phyloP scores from a whole-genome alignment of 768 basidiomycete genomes.

The Leccinum longicurvipes region DNA sequence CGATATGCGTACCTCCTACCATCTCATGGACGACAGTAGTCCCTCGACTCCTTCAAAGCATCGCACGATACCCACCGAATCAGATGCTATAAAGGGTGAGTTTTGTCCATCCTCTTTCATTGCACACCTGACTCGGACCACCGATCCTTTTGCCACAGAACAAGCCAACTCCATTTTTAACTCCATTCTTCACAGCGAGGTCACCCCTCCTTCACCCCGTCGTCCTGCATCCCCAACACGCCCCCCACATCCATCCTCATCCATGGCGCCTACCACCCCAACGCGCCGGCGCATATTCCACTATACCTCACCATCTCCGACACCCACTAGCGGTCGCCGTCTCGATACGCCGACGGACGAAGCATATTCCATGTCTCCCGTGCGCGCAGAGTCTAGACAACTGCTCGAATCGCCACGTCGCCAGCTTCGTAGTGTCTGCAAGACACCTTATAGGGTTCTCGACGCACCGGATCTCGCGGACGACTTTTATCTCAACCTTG shows the following conservation, averaged over 20 bases:
- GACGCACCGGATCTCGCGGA: conserved; percentile 97
- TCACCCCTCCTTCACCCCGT: conserved; percentile 65
- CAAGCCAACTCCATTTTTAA: conserved; percentile 84
- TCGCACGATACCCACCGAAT: conserved; percentile 64
- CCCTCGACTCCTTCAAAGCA: conserved; percentile 59
- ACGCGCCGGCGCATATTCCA: conserved; percentile 61
- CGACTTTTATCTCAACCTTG: conserved; percentile 97
- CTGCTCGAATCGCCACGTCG: conserved; percentile 84
- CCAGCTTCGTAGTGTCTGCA: conserved; percentile 77
- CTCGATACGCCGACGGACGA: conserved; percentile 86
- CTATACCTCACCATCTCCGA: conserved; percentile 60
- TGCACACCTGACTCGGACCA: background rate
- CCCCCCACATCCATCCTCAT: conserved; percentile 35
- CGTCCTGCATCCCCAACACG: conserved; percentile 62
- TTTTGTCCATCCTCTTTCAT: background rate
- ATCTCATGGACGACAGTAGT: conserved; percentile 53
- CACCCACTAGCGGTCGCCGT: conserved; percentile 43
- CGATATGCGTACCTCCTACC: conserved; percentile 60
- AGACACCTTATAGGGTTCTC: conserved; percentile 94
- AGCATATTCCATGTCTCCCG: conserved; percentile 87
- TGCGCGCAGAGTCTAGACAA: conserved; percentile 76
- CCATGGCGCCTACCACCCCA: conserved; percentile 42
- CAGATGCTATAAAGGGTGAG: conserved; percentile 73
- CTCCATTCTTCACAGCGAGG: conserved; percentile 72
- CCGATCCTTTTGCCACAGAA: conserved; percentile 40